A percentile compares a stretch with the other conserved stretches of the same genome.
phyloP scores from a whole-genome alignment of 352 stramenopile genomes.

The Poterioochromonas sp. region DNA sequence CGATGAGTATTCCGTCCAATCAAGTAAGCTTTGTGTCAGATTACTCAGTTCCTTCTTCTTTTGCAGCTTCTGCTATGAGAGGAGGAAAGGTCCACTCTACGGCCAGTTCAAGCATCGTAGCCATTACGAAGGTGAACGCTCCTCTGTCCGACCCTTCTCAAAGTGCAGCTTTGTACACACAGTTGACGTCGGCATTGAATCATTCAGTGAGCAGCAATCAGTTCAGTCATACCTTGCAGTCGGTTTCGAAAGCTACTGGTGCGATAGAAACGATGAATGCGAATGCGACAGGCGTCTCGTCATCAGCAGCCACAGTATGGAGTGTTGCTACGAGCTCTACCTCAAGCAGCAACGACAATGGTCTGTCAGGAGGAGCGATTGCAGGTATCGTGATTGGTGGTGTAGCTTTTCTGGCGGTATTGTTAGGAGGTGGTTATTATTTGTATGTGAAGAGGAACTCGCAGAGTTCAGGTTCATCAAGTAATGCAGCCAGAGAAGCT shows the following conservation, averaged over 20 bases:
- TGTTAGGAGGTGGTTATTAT: conserved; percentile 9
- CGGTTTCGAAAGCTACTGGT: background rate
- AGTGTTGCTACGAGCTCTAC: background rate
- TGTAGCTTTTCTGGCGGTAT: background rate
- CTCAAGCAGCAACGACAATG: conserved; percentile 7
- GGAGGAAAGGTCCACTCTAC: conserved; percentile 5
- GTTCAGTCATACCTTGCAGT: background rate
- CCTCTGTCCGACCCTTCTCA: conserved; percentile 4
- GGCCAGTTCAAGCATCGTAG: background rate
- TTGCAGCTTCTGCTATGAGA: background rate
- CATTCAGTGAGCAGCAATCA: conserved; percentile 2
- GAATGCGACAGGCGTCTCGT: conserved; percentile 3
- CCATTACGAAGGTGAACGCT: conserved; percentile 2
- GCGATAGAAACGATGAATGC: conserved; percentile 3
- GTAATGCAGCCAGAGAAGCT: background rate
- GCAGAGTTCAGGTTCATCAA: conserved; percentile 1
- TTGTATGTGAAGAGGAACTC: conserved; percentile 5
- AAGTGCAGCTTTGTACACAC: conserved; percentile 4
- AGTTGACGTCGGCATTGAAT: conserved; percentile 3
- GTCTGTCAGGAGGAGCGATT: conserved; percentile 11
- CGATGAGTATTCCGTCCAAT: conserved; percentile 1
- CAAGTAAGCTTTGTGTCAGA: conserved; percentile 1
- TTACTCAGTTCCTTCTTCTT: conserved; percentile 14
- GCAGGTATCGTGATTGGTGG: conserved; percentile 9
- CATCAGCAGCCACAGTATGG: background rate